Conservation (phyloP, 208 protist species). For the Entamoeba histolytica region DNA sequence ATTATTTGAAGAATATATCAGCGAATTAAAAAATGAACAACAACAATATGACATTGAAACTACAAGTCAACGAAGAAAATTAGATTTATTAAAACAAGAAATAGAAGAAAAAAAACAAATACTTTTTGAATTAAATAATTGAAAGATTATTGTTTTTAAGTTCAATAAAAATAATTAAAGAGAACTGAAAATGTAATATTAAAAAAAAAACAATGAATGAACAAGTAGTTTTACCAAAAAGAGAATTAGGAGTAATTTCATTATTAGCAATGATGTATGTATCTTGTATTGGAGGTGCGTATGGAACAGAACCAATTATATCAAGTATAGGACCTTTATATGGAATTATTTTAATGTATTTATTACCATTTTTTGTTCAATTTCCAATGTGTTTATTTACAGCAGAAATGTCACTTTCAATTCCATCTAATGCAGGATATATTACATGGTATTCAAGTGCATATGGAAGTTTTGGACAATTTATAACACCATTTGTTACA, state of each 20-base stretch:
- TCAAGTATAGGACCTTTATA: neutral
- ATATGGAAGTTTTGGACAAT: neutral
- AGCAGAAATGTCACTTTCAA: neutral
- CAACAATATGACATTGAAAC: too few species aligned
- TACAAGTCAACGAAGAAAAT: too few species aligned
- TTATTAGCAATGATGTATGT: neutral
- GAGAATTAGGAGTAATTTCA: neutral
- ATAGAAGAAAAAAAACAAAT: too few species aligned
- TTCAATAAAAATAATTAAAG: too few species aligned
- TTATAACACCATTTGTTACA: neutral
- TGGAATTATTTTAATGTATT: neutral
- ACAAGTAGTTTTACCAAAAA: neutral
- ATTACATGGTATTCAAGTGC: neutral
- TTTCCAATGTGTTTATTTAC: neutral
- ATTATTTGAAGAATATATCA: too few species aligned
- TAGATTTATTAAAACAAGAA: too few species aligned
- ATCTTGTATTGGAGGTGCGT: neutral
- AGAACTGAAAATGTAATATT: too few species aligned
- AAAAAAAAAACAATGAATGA: too few species aligned
- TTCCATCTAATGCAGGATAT: neutral
- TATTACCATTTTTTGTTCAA: neutral
- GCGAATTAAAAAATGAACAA: too few species aligned
- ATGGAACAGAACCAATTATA: neutral
- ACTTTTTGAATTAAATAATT: too few species aligned
- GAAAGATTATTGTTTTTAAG: too few species aligned